Percentiles rank a stretch among this genome's conserved stretches.
Evolutionary conservation across 495 filamentous ascomycete species (phyloP).

Genomic region (Parathielavia hyrcaniae): DNA sequence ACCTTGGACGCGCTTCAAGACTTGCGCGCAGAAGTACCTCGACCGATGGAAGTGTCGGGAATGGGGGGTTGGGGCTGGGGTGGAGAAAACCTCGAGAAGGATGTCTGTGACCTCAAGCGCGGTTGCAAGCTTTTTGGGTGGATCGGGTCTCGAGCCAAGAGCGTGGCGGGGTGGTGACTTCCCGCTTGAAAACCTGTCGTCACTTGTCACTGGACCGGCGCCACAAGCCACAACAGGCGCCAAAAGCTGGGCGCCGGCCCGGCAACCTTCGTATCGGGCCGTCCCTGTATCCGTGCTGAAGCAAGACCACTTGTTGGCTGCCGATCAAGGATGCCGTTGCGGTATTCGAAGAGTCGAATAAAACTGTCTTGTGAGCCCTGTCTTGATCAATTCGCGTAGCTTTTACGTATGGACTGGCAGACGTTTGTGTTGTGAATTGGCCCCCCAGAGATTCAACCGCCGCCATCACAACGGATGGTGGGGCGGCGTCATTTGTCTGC

Average conservation of each 20-base stretch:
- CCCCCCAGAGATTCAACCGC: conserved; percentile 12
- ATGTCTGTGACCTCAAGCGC: conserved; percentile 20
- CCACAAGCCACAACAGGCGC: too few relatives aligned
- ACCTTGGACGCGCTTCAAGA: conserved; percentile 25
- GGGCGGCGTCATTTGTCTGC: conserved; percentile 1
- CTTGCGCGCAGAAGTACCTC: conserved; percentile 30
- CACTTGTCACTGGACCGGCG: conserved; percentile 7
- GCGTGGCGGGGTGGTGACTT: conserved; percentile 19
- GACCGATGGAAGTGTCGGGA: conserved; percentile 18
- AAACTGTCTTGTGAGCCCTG: too few relatives aligned
- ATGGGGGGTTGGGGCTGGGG: conserved; percentile 21
- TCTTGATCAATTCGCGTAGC: too few relatives aligned
- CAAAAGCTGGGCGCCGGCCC: too few relatives aligned
- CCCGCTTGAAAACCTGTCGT: background rate
- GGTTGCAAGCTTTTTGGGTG: conserved; percentile 14
- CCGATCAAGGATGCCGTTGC: too few relatives aligned
- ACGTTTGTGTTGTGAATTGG: conserved; percentile 5
- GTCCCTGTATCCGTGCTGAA: background rate
- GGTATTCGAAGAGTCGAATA: too few relatives aligned
- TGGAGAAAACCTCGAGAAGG: conserved; percentile 19
- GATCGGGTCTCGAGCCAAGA: conserved; percentile 24
- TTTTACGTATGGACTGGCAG: too few relatives aligned
- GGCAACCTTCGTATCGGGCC: background rate
- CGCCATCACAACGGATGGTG: conserved; percentile 3
- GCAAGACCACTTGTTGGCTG: too few relatives aligned